Percentiles rank a stretch among this genome's conserved stretches.
These are phyloP conservation scores for Trichothecium roseum DNA, from an alignment of 2,329 filamentous ascomycete species.

Conservation along the genomic window DNA sequence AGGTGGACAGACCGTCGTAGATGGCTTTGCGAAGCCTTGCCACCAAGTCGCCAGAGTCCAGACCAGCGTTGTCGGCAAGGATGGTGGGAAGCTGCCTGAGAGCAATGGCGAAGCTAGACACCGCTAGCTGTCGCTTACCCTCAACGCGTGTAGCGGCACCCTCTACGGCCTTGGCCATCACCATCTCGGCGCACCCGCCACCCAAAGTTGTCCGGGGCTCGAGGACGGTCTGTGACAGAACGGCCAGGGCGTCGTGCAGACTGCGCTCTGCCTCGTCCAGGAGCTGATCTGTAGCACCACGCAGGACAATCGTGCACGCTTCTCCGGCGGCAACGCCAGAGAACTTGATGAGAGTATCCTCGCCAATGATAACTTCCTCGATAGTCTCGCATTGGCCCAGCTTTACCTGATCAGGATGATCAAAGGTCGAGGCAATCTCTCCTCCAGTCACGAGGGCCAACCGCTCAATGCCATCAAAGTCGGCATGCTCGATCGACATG, in stretches of 20 bases:
- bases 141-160: conserved; percentile 86
- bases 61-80: conserved; percentile 90
- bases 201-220: conserved; percentile 91
- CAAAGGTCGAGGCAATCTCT: conserved; percentile 95
- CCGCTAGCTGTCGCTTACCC: conserved; percentile 92
- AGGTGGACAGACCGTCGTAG: conserved; percentile 88
- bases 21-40: conserved; percentile 85
- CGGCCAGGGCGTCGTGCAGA: conserved; percentile 89
- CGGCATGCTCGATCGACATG: conserved; percentile 96
- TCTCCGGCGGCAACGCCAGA: conserved; percentile 89
- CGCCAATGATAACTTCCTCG: conserved; percentile 96
- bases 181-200: conserved; percentile 94
- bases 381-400: conserved; percentile 91
- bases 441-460: conserved; percentile 91
- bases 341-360: conserved; percentile 95
- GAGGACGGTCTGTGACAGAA: conserved; percentile 91
- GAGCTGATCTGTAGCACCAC: conserved; percentile 92
- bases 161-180: conserved; percentile 97
- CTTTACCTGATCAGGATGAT: conserved; percentile 95
- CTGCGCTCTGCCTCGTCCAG: conserved; percentile 95
- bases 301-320: conserved; percentile 93
- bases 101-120: conserved; percentile 79
- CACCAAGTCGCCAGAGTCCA: conserved; percentile 91
- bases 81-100: conserved; percentile 92
- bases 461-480: conserved; percentile 96